A percentile compares a stretch with the other conserved stretches of the same genome.
phyloP scores from a whole-genome alignment of 208 protist species.

The Trichomonas vaginalis region DNA sequence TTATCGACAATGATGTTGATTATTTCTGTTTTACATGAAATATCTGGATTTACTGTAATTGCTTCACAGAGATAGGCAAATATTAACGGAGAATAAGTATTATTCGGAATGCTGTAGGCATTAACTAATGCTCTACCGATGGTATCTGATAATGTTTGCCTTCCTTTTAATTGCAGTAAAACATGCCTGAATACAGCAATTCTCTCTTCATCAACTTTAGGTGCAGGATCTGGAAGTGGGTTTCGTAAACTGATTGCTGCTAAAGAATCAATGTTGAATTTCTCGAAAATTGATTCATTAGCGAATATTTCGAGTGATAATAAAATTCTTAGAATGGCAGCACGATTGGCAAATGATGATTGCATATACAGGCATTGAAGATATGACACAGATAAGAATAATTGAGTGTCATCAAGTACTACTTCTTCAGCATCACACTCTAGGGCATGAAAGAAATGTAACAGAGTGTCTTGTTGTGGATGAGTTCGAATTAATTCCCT shows the following conservation, averaged over 20 bases:
- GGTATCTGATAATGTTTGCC: neutral
- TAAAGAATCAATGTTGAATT: neutral
- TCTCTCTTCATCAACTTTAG: neutral
- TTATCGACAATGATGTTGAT: neutral
- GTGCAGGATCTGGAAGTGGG: neutral
- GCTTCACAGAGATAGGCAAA: neutral
- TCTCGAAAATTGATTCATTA: neutral
- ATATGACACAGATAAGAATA: neutral
- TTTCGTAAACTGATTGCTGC: neutral
- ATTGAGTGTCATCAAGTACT: neutral
- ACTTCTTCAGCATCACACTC: neutral
- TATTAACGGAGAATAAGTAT: neutral
- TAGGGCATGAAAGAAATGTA: neutral
- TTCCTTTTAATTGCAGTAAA: neutral
- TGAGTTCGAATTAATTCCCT: neutral
- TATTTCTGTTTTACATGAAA: neutral
- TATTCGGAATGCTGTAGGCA: neutral
- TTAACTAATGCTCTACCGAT: neutral
- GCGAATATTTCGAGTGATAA: neutral
- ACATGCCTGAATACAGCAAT: neutral
- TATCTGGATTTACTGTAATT: too few relatives aligned
- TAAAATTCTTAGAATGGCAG: neutral
- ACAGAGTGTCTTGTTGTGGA: neutral
- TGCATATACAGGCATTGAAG: neutral
- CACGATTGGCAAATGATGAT: neutral